phyloP scores from a whole-genome alignment of 2,329 filamentous ascomycete species.

The Fusarium concolor region DNA sequence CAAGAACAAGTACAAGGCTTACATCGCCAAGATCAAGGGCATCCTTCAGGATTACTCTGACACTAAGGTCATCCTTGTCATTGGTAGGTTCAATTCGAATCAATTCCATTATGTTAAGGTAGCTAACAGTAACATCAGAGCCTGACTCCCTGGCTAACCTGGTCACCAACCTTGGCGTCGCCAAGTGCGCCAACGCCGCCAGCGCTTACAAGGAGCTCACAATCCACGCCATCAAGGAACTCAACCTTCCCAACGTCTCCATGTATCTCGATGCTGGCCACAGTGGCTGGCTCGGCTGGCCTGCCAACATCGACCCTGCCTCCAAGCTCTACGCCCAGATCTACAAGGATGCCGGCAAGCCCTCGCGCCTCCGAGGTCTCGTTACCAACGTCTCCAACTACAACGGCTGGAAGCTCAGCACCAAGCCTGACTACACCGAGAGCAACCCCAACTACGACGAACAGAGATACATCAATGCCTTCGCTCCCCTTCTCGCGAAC shows the following conservation, averaged over 20 bases:
- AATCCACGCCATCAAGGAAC: conserved; percentile 62
- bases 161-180: conserved; percentile 64
- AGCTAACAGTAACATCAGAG: conserved; percentile 50
- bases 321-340: conserved; percentile 60
- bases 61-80: conserved; percentile 57
- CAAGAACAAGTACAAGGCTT: conserved; percentile 65
- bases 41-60: conserved; percentile 58
- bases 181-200: conserved; percentile 63
- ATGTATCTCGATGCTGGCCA: conserved; percentile 70
- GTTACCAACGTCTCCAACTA: conserved; percentile 71
- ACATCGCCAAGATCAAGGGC: conserved; percentile 62
- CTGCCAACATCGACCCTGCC: conserved; percentile 62
- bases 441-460: conserved; percentile 64
- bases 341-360: conserved; percentile 63
- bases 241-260: conserved; percentile 67
- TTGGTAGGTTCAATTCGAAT: conserved; percentile 47
- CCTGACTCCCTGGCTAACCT: conserved; percentile 70
- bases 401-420: conserved; percentile 60
- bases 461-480: conserved; percentile 69
- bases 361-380: conserved; percentile 63
- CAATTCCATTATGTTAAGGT: rapidly evolving
- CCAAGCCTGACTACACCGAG: conserved; percentile 59
- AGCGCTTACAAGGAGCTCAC: conserved; percentile 62
- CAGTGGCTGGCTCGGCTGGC: conserved; percentile 70
- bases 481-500: conserved; percentile 70